phyloP scores from a whole-genome alignment of 768 basidiomycete genomes.

The Vishniacozyma victoriae region DNA sequence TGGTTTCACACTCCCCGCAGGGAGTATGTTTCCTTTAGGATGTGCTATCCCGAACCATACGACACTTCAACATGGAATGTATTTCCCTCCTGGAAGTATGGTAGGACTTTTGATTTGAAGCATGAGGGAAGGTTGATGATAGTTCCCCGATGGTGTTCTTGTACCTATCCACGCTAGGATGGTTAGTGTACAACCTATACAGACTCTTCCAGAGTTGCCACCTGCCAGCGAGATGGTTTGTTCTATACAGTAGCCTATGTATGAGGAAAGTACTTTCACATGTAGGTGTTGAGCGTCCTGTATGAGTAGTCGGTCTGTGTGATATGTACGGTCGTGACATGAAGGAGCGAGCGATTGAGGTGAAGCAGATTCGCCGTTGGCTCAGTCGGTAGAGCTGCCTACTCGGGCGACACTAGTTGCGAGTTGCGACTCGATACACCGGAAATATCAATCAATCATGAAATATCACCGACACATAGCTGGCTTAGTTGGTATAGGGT shows the following conservation, averaged over 20 bases:
- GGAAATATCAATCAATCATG: too few species aligned
- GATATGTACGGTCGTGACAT: too few species aligned
- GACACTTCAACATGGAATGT: constrained; percentile 21
- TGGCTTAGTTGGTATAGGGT: too few species aligned
- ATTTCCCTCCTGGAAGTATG: constrained; percentile 41
- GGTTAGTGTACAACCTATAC: constrained; percentile 37
- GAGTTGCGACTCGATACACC: too few species aligned
- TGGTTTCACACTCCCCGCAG: constrained; percentile 37
- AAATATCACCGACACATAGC: too few species aligned
- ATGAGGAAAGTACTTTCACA: too few species aligned
- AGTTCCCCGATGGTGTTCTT: constrained; percentile 40
- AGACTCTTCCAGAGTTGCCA: constrained; percentile 5
- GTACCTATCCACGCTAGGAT: constrained; percentile 40
- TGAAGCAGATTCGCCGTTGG: too few species aligned
- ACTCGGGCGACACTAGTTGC: too few species aligned
- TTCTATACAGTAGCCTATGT: constrained; percentile 16
- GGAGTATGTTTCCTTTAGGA: constrained; percentile 39
- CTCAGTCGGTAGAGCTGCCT: too few species aligned
- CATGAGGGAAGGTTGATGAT: background rate
- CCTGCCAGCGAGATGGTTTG: constrained; percentile 20
- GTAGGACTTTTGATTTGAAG: constrained; percentile 11
- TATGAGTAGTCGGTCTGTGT: too few species aligned
- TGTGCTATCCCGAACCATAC: constrained; percentile 26
- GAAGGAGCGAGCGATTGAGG: too few species aligned
- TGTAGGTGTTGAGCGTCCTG: too few species aligned